Conservation (phyloP, 176 grass and related monocot species). For the Urochloa ruziziensis region DNA sequence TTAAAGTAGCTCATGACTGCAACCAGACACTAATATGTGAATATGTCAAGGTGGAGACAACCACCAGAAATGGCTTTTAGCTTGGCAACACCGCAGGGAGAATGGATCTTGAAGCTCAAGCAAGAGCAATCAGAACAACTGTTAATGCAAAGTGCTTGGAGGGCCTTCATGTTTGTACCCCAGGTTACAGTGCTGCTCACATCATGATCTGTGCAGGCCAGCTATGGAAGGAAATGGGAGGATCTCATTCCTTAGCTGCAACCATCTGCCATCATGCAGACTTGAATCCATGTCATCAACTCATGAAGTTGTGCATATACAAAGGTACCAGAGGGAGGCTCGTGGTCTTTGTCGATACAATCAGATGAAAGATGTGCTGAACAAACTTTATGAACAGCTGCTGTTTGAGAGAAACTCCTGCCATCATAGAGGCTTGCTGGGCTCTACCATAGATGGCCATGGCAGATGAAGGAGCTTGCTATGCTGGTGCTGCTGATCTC, state of each 20-base stretch:
- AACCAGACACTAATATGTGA: background rate
- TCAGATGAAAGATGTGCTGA: constrained; percentile 49
- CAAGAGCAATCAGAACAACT: constrained; percentile 49
- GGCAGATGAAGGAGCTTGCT: constrained; percentile 1
- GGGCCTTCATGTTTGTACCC: constrained; percentile 50
- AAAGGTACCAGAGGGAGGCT: constrained; percentile 43
- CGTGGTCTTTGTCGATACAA: constrained; percentile 41
- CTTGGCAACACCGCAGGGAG: constrained; percentile 28
- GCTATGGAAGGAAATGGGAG: constrained; percentile 46
- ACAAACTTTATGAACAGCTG: constrained; percentile 30
- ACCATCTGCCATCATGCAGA: background rate
- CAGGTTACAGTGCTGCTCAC: constrained; percentile 57
- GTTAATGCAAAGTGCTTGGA: constrained; percentile 40
- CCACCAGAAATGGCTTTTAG: background rate
- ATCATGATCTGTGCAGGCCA: constrained; percentile 49
- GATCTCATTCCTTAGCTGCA: background rate
- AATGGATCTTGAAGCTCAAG: constrained; percentile 57
- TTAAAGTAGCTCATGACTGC: background rate
- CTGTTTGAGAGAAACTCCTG: background rate
- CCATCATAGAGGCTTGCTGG: background rate
- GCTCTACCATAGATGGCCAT: background rate
- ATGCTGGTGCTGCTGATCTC: background rate
- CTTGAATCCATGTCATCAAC: background rate
- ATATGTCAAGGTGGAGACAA: background rate
- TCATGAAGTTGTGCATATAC: background rate